Percentiles rank a stretch among this genome's conserved stretches.
Evolutionary conservation across 2,329 filamentous ascomycete species (phyloP).

Genomic region (Colletotrichum musae): DNA sequence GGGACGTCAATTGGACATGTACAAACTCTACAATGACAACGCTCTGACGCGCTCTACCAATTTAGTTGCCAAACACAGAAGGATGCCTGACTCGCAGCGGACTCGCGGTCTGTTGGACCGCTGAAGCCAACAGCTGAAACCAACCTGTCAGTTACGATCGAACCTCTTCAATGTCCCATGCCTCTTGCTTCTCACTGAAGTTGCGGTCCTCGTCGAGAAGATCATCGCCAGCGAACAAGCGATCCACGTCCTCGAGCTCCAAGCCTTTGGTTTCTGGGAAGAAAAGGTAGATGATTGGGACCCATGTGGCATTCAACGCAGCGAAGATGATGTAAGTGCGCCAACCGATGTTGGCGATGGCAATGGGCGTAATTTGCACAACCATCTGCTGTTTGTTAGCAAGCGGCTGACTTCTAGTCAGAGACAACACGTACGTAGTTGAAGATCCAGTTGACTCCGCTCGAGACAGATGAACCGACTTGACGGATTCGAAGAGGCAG

Average conservation of each 20-base stretch:
- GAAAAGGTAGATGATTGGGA: constrained; percentile 50
- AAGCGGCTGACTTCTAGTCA: background rate
- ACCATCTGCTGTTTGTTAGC: constrained; percentile 26
- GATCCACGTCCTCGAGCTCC: constrained; percentile 59
- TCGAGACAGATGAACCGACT: constrained; percentile 51
- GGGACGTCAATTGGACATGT: background rate
- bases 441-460: constrained; percentile 52
- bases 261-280: constrained; percentile 51
- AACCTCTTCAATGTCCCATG: constrained; percentile 31
- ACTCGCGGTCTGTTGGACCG: background rate
- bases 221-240: constrained; percentile 40
- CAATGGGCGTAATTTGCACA: constrained; percentile 42
- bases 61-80: background rate
- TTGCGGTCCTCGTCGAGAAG: constrained; percentile 43
- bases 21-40: background rate
- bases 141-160: background rate
- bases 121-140: background rate
- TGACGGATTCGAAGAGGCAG: constrained; percentile 50
- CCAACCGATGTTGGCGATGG: constrained; percentile 35
- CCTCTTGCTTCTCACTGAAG: constrained; percentile 9
- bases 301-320: constrained; percentile 46
- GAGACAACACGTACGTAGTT: constrained; percentile 48
- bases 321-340: constrained; percentile 49
- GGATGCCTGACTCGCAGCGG: background rate
- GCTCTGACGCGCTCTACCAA: background rate